These are phyloP conservation scores for Pezicula rhizophila DNA, from an alignment of 2,329 filamentous ascomycete genomes.

Conservation along the genomic window DNA sequence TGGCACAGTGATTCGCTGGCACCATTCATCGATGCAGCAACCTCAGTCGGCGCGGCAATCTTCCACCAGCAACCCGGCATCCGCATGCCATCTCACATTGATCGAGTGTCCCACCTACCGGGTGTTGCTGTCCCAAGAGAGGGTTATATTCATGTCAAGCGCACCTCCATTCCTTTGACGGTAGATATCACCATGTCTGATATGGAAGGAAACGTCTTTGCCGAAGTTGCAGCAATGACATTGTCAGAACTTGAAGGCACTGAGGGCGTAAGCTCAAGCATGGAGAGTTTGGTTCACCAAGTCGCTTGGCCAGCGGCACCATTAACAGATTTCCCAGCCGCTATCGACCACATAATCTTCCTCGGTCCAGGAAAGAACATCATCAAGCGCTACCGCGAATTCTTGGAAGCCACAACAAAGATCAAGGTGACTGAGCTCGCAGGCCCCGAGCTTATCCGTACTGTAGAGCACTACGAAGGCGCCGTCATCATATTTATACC, in stretches of 20 bases:
- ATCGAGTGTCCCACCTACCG: constrained; percentile 22
- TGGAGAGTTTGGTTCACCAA: constrained; percentile 28
- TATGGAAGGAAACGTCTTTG: constrained; percentile 26
- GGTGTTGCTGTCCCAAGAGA: constrained; percentile 24
- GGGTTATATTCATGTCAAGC: constrained; percentile 29
- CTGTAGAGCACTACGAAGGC: not conserved
- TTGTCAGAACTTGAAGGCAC: constrained; percentile 35
- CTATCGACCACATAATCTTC: constrained; percentile 17
- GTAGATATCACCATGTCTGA: constrained; percentile 26
- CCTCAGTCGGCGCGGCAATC: constrained; percentile 35
- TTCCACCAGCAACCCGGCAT: constrained; percentile 32
- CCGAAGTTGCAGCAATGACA: constrained; percentile 29
- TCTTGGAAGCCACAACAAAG: not conserved
- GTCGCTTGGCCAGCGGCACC: constrained; percentile 32
- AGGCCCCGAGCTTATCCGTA: not conserved
- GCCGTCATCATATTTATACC: constrained; percentile 5
- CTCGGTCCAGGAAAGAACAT: constrained; percentile 18
- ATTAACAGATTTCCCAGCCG: constrained; percentile 22
- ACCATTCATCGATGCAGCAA: constrained; percentile 35
- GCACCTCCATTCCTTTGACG: constrained; percentile 21
- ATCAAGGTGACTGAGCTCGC: constrained; percentile 2
- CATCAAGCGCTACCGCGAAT: constrained; percentile 12
- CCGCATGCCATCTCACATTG: constrained; percentile 31
- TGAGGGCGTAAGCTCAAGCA: constrained; percentile 8
- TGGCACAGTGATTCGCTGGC: constrained; percentile 32